A percentile compares a stretch with the other conserved stretches of the same genome.
phyloP scores from a whole-genome alignment of 495 filamentous ascomycete species.

The Immersiella caudata region DNA sequence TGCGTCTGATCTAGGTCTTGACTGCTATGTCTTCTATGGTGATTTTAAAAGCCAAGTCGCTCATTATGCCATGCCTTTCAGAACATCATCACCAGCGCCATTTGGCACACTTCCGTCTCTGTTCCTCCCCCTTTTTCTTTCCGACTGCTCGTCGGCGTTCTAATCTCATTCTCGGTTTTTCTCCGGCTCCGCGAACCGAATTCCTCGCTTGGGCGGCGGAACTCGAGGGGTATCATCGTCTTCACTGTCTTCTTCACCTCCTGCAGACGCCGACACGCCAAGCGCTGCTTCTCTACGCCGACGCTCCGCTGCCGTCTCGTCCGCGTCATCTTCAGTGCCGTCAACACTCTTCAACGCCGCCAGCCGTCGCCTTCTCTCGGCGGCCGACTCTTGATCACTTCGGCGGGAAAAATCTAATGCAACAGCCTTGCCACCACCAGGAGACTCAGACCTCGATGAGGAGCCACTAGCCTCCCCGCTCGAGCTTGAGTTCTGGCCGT shows the following conservation, averaged over 20 bases:
- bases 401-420: slow-evolving; percentile 23
- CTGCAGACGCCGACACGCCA: slow-evolving; percentile 56
- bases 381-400: slow-evolving; percentile 43
- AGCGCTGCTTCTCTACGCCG: slow-evolving; percentile 82
- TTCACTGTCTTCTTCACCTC: slow-evolving; percentile 61
- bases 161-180: slow-evolving; percentile 20
- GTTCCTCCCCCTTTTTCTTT: neutral
- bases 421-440: slow-evolving; percentile 16
- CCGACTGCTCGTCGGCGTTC: neutral
- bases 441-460: slow-evolving; percentile 23
- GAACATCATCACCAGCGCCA: neutral
- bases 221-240: slow-evolving; percentile 61
- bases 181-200: slow-evolving; percentile 50
- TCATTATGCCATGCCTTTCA: neutral
- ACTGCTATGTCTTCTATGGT: neutral
- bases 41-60: neutral
- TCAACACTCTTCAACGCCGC: slow-evolving; percentile 41
- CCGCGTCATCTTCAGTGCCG: slow-evolving; percentile 46
- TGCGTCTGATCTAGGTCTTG: neutral
- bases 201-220: slow-evolving; percentile 45
- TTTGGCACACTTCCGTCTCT: neutral
- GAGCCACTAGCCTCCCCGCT: slow-evolving; percentile 21
- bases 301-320: slow-evolving; percentile 82
- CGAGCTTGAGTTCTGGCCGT: slow-evolving; percentile 21
- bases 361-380: slow-evolving; percentile 45